Evolutionary conservation across 345 rosid species (phyloP), one percentile per base, ranked within the genome.

Genomic region (Raphanus raphanistrum): DNA sequence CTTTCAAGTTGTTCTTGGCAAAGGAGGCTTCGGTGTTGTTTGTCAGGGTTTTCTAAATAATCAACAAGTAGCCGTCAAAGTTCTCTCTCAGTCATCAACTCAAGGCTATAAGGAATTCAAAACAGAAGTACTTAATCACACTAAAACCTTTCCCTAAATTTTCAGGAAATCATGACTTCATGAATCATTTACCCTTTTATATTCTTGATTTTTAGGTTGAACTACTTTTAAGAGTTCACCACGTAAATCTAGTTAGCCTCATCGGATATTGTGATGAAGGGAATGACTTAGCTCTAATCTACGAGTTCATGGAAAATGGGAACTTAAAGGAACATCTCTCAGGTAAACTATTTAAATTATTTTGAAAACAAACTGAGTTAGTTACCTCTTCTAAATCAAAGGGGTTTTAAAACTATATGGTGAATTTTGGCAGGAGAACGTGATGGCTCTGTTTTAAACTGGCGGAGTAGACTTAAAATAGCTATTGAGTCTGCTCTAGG

Each of bases 1-100:
- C 25, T 77, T 88, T 32, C 48, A 52, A 65, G 79, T 31, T 50
- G 74, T 80, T 21, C 68, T 84, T 26, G 92, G 90, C 17, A 68
- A 86, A 72, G 88, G 90, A 52, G 88, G 88, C 9, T 88, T 84
- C 26, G 90, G 92, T 45, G 74, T 70, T 67, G 90, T 88, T 57
- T 86, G 8, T 70, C 80, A 78, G 3, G 89, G 88, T 10, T 27
- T 12, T 0, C 62, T 85, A 13, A 79, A 79, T 29, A 81, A 74
- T n/a, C 76, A 80, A 43, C 77, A 84, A 79, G 91, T 86, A 16
- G 88, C 90, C 1, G 89, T 86, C 1, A 86, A 88, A 71, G 66
- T 88, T 83, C 82, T 86, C 2, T 86, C 89, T 67, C 67, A 50
- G n/a, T 76, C 79, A 16, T 81, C 89, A 52, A 63, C 15, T 33